A percentile compares a stretch with the other conserved stretches of the same genome.
These are phyloP conservation scores for Gamarada debralockiae DNA, from an alignment of 495 filamentous ascomycete species.

Conservation along the genomic window DNA sequence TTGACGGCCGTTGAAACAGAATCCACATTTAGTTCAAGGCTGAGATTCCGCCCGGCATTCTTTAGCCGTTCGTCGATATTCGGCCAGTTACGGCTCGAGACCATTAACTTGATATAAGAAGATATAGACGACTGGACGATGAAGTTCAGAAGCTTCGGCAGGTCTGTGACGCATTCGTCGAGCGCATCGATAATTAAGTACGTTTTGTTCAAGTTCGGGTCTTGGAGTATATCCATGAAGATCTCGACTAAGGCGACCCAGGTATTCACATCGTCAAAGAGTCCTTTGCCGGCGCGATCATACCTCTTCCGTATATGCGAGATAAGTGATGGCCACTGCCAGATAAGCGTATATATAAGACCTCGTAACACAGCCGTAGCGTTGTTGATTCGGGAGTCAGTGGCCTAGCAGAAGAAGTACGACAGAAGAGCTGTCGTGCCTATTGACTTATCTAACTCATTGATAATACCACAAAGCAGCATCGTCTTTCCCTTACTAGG, in stretches of 20 bases:
- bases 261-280: slow-evolving; percentile 32
- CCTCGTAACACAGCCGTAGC: too few species aligned
- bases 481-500: slow-evolving; percentile 26
- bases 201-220: slow-evolving; percentile 17
- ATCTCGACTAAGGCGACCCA: slow-evolving; percentile 28
- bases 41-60: slow-evolving; percentile 1
- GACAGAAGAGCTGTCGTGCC: slow-evolving; percentile 26
- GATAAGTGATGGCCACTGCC: slow-evolving; percentile 32
- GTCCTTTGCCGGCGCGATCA: slow-evolving; percentile 21
- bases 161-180: slow-evolving; percentile 37
- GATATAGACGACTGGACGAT: slow-evolving; percentile 4
- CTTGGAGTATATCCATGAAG: slow-evolving; percentile 29
- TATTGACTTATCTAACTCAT: slow-evolving; percentile 39
- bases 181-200: slow-evolving; percentile 45
- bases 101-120: slow-evolving; percentile 30
- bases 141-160: slow-evolving; percentile 16
- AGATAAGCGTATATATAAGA: too few species aligned
- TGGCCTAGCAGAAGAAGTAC: too few species aligned
- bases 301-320: slow-evolving; percentile 30
- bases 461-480: slow-evolving; percentile 28
- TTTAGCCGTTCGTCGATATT: slow-evolving; percentile 29
- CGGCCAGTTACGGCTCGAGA: slow-evolving; percentile 36
- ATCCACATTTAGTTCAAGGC: slow-evolving; percentile 1
- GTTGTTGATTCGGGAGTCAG: too few species aligned
- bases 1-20: slow-evolving; percentile 12